Percentiles rank a stretch among this genome's conserved stretches.
These are phyloP conservation scores for Chlorella sorokiniana DNA, from an alignment of 139 green algal genomes.

Conservation along the genomic window DNA sequence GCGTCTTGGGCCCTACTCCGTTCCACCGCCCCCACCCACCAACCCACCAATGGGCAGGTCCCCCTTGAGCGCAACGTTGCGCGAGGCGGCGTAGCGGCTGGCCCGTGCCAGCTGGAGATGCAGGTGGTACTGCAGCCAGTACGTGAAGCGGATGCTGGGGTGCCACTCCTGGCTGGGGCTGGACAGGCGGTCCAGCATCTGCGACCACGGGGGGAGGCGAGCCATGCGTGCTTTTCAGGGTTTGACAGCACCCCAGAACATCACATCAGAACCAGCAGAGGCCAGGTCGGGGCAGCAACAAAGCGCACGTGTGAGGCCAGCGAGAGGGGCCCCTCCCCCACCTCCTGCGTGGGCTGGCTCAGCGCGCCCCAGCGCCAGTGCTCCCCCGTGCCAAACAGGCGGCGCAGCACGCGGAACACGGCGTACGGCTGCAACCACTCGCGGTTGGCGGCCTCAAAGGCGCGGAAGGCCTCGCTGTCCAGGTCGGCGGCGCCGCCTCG, in stretches of 20 bases:
- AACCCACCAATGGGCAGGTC: conserved; percentile 91
- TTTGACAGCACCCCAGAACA: neutral
- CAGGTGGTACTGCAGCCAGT: conserved; percentile 89
- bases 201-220: neutral
- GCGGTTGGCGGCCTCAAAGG: neutral
- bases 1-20: too few species aligned
- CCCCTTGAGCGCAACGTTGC: conserved; percentile 89
- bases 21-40: neutral
- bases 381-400: conserved; percentile 89
- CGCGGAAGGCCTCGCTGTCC: conserved; percentile 37
- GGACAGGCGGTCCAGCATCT: conserved; percentile 65
- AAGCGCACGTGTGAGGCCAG: too few species aligned
- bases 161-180: conserved; percentile 53
- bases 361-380: conserved; percentile 91
- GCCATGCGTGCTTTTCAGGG: too few species aligned
- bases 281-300: neutral
- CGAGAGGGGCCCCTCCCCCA: neutral
- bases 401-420: conserved; percentile 82
- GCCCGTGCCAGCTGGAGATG: conserved; percentile 80
- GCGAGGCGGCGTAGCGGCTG: conserved; percentile 63
- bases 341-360: conserved; percentile 43
- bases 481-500: conserved; percentile 44
- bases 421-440: conserved; percentile 76
- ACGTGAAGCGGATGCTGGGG: conserved; percentile 61
- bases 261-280: neutral